Evolutionary conservation across 257 asterid genomes (phyloP).

Genomic region (Knoxia roxburghii): DNA sequence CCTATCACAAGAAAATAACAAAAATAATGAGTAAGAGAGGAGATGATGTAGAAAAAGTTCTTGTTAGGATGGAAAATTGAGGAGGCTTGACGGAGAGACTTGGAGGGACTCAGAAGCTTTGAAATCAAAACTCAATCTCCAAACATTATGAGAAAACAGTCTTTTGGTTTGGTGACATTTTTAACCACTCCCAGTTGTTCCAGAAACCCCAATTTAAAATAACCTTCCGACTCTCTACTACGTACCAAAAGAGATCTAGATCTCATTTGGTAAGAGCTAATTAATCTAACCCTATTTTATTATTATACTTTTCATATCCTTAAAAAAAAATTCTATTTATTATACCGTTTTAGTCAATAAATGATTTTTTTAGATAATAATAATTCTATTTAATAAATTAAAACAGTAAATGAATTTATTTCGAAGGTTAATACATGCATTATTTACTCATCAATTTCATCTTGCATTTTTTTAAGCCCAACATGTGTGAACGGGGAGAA

Average conservation of each 20-base stretch:
- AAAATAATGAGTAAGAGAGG: too few relatives aligned
- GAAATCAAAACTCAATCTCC: slow-evolving; percentile 8
- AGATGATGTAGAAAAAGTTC: slow-evolving; percentile 4
- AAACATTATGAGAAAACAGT: neutral
- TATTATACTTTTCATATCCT: neutral
- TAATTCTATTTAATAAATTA: too few relatives aligned
- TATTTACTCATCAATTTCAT: neutral
- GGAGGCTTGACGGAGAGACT: slow-evolving; percentile 1
- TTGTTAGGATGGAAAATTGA: slow-evolving; percentile 7
- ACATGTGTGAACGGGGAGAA: too few relatives aligned
- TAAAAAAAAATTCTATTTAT: neutral
- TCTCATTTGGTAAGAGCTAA: slow-evolving; percentile 6
- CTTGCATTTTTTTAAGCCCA: neutral
- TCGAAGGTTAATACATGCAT: too few relatives aligned
- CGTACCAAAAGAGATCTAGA: slow-evolving; percentile 1
- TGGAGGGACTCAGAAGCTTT: neutral
- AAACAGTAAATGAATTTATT: too few relatives aligned
- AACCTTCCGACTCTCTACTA: neutral
- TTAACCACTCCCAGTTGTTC: neutral
- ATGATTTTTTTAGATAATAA: too few relatives aligned
- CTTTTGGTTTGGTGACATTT: slow-evolving; percentile 11
- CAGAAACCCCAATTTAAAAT: neutral
- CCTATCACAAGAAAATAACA: neutral
- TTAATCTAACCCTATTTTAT: neutral
- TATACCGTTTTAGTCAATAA: too few relatives aligned